Conservation (phyloP, 106 monocot species). For the Dioscorea dumetorum region DNA sequence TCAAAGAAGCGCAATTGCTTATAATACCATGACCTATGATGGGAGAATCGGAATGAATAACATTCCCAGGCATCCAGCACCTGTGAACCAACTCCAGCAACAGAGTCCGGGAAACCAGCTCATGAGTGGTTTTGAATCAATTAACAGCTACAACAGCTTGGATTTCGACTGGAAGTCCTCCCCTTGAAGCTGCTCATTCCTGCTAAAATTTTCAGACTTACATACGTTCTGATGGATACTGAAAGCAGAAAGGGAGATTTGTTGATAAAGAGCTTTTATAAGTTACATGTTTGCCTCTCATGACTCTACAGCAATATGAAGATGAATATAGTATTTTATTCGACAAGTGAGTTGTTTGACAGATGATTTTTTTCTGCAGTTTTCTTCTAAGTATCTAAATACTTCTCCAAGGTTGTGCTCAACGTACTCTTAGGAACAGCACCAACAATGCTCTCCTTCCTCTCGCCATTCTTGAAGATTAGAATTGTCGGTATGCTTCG, state of each 20-base stretch:
- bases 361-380: no score
- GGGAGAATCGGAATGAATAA: slow-evolving; percentile 47
- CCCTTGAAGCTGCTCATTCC: no score
- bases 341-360: no score
- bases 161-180: slow-evolving; percentile 65
- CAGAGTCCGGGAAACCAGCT: slow-evolving; percentile 48
- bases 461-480: slow-evolving; percentile 58
- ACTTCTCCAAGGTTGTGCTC: slow-evolving; percentile 36
- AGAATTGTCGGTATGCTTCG: slow-evolving; percentile 66
- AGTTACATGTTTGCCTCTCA: no score
- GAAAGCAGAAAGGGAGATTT: no score
- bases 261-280: no score
- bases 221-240: no score
- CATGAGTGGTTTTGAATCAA: slow-evolving; percentile 27
- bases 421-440: slow-evolving; percentile 46
- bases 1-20: slow-evolving; percentile 39
- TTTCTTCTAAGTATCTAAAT: slow-evolving; percentile 13
- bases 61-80: slow-evolving; percentile 23
- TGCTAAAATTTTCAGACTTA: no score
- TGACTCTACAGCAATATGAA: no score
- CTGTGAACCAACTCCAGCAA: slow-evolving; percentile 26
- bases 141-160: slow-evolving; percentile 40
- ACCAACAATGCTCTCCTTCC: slow-evolving; percentile 54
- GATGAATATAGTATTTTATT: no score
- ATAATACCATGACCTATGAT: slow-evolving; percentile 26